phyloP scores from a whole-genome alignment of 495 filamentous ascomycete genomes.

The Talaromyces thailandensis region DNA sequence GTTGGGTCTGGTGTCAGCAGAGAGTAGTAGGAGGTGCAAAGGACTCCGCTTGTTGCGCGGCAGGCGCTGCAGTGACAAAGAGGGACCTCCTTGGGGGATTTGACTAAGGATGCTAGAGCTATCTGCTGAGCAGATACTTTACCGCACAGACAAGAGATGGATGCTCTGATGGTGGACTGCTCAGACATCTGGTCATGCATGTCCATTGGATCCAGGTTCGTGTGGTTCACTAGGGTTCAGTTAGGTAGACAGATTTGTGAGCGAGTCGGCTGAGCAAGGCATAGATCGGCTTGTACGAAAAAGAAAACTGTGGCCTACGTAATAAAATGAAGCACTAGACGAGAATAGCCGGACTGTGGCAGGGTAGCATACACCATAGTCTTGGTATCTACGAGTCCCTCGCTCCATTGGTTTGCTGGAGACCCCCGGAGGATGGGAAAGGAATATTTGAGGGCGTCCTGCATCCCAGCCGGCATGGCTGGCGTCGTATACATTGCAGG shows the following conservation, averaged over 20 bases:
- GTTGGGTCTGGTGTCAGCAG: slow-evolving; percentile 14
- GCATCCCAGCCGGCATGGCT: neutral
- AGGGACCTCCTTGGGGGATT: slow-evolving; percentile 20
- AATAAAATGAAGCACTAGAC: neutral
- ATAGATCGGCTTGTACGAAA: neutral
- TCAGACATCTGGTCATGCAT: neutral
- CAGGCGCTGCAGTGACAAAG: slow-evolving; percentile 61
- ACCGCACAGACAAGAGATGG: slow-evolving; percentile 51
- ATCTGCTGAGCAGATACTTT: slow-evolving; percentile 30
- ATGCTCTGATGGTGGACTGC: slow-evolving; percentile 10
- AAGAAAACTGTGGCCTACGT: neutral
- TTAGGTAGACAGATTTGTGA: neutral
- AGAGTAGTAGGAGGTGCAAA: slow-evolving; percentile 44
- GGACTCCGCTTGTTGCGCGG: slow-evolving; percentile 48
- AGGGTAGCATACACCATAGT: neutral
- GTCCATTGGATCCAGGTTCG: neutral
- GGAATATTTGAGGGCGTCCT: neutral
- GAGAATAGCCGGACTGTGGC: neutral
- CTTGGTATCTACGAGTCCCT: neutral
- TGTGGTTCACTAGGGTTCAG: neutral
- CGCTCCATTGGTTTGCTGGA: neutral
- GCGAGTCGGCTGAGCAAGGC: neutral
- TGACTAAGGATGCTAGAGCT: slow-evolving; percentile 17
- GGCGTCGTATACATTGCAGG: neutral
- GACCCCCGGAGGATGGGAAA: neutral